Conservation (phyloP, 2,329 filamentous ascomycete genomes). For the Cladosporium sp. region DNA sequence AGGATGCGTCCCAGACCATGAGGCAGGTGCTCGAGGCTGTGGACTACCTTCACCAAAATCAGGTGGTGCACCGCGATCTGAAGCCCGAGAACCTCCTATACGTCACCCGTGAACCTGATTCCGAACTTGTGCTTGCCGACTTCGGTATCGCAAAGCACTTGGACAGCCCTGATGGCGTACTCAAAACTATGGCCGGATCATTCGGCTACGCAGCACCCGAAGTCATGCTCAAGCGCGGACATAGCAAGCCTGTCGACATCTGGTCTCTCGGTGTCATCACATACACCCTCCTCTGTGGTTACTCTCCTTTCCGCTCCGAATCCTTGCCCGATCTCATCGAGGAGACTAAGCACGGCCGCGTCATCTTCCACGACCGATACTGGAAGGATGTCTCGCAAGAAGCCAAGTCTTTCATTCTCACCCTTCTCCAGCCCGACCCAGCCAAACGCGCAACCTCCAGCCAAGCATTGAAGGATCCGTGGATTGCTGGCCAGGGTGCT, state of each 20-base stretch:
- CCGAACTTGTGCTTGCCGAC: slow-evolving; percentile 88
- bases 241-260: slow-evolving; percentile 98
- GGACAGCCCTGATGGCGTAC: slow-evolving; percentile 82
- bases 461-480: slow-evolving; percentile 47
- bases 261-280: slow-evolving; percentile 99
- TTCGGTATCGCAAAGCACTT: slow-evolving; percentile 99
- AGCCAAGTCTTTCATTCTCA: slow-evolving; percentile 90
- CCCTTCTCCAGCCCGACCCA: slow-evolving; percentile 76
- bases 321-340: slow-evolving; percentile 90
- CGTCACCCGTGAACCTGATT: slow-evolving; percentile 73
- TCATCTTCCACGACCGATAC: slow-evolving; percentile 96
- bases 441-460: slow-evolving; percentile 72
- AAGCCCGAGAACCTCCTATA: slow-evolving; percentile 98
- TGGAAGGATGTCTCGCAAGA: slow-evolving; percentile 97
- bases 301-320: slow-evolving; percentile 96
- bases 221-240: slow-evolving; percentile 96
- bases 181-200: slow-evolving; percentile 97
- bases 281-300: slow-evolving; percentile 95
- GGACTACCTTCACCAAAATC: slow-evolving; percentile 89
- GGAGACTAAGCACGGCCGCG: slow-evolving; percentile 79
- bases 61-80: slow-evolving; percentile 95
- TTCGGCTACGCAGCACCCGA: slow-evolving; percentile 98
- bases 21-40: slow-evolving; percentile 91
- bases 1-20: slow-evolving; percentile 94
- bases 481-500: slow-evolving; percentile 88